Conservation (phyloP, 1,284 basidiomycete species). For the Trametes sp. region DNA sequence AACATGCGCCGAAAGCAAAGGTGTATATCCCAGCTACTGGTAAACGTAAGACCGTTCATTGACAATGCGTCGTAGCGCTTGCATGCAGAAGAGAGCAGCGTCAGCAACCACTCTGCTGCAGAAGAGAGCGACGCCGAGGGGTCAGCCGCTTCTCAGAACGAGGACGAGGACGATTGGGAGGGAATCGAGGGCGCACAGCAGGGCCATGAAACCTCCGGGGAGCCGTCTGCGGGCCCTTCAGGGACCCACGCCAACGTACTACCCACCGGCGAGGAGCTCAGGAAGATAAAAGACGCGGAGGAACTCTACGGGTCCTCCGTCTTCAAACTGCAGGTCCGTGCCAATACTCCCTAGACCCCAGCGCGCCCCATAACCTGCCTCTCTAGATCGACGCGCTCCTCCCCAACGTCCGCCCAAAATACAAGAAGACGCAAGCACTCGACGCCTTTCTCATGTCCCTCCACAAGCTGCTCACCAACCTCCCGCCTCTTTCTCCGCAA, state of each 20-base stretch:
- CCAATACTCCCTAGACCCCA: neutral
- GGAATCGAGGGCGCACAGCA: conserved; percentile 26
- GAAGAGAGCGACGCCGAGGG: neutral
- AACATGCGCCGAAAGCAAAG: conserved; percentile 7
- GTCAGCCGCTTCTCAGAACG: conserved; percentile 19
- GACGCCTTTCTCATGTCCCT: conserved; percentile 71
- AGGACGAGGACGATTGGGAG: conserved; percentile 40
- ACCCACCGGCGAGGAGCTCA: conserved; percentile 78
- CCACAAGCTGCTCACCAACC: conserved; percentile 63
- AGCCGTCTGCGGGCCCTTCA: neutral
- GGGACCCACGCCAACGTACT: conserved; percentile 50
- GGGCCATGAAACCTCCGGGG: conserved; percentile 3
- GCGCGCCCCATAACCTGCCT: neutral
- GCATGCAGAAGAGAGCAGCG: neutral
- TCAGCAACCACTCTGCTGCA: neutral
- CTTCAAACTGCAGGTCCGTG: conserved; percentile 82
- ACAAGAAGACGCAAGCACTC: conserved; percentile 58
- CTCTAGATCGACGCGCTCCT: conserved; percentile 82
- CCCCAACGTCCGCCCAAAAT: conserved; percentile 79
- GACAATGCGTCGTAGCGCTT: neutral
- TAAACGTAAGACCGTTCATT: neutral
- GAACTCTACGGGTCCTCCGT: conserved; percentile 85
- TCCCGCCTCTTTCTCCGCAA: conserved; percentile 64
- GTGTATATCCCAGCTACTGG: neutral
- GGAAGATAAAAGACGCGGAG: conserved; percentile 77